Conservation (phyloP, 371 early-diverging fungal genomes). For the Choanephora cucurbitarum region DNA sequence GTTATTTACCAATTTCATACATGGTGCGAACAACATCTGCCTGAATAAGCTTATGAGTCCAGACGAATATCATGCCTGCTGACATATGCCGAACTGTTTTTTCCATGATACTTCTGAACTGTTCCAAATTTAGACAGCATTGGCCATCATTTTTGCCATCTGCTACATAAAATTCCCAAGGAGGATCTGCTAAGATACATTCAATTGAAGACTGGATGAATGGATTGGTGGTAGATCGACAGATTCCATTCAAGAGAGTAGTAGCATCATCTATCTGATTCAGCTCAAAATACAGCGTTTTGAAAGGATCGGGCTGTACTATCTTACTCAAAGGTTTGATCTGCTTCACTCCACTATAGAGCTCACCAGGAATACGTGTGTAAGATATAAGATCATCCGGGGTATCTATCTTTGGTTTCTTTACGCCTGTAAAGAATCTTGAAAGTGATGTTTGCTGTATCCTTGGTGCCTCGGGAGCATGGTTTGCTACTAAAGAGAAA, state of each 20-base stretch:
- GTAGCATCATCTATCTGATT: slow-evolving; percentile 34
- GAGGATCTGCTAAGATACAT: slow-evolving; percentile 65
- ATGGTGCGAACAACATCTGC: slow-evolving; percentile 61
- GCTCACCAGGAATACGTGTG: slow-evolving; percentile 42
- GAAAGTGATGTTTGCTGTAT: slow-evolving; percentile 41
- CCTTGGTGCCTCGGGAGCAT: background rate
- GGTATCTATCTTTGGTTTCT: slow-evolving; percentile 39
- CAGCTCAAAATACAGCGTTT: slow-evolving; percentile 10
- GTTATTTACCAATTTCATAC: slow-evolving; percentile 51
- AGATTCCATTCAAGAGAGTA: slow-evolving; percentile 20
- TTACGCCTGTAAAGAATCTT: slow-evolving; percentile 46
- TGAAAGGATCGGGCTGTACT: slow-evolving; percentile 1
- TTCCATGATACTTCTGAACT: slow-evolving; percentile 47
- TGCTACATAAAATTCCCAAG: slow-evolving; percentile 61
- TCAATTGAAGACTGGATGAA: slow-evolving; percentile 31
- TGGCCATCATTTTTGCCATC: slow-evolving; percentile 57
- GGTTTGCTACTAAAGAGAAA: background rate
- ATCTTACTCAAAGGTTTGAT: slow-evolving; percentile 24
- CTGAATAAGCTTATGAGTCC: slow-evolving; percentile 64
- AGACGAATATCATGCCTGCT: slow-evolving; percentile 61
- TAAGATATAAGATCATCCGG: slow-evolving; percentile 49
- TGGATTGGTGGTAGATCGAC: no score
- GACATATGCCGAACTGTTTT: slow-evolving; percentile 51
- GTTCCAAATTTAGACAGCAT: slow-evolving; percentile 38
- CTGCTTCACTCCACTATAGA: slow-evolving; percentile 46